Conservation (phyloP, 2,329 filamentous ascomycete genomes). For the Claviceps lovelessii region DNA sequence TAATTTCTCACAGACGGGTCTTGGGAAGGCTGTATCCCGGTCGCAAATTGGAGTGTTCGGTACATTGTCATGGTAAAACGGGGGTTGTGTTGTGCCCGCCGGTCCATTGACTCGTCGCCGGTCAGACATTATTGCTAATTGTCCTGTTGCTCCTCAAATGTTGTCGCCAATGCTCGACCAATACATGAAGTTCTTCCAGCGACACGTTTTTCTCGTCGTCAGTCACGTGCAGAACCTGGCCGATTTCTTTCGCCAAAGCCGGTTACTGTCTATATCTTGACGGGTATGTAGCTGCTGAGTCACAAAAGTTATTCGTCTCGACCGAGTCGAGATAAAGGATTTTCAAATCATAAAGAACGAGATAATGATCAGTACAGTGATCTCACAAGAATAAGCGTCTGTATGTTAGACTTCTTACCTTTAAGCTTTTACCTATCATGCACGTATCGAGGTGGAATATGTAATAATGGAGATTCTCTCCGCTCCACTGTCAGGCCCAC, state of each 20-base stretch:
- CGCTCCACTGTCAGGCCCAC: background rate
- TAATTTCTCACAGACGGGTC: slow-evolving; percentile 35
- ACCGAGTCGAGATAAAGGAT: too few species aligned
- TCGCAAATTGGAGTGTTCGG: slow-evolving; percentile 38
- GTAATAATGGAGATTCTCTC: background rate
- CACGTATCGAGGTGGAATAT: slow-evolving; percentile 2
- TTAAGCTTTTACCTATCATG: background rate
- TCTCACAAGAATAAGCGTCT: too few species aligned
- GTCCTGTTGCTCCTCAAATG: background rate
- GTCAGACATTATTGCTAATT: slow-evolving; percentile 50
- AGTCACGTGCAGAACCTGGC: background rate
- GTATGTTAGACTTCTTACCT: too few species aligned
- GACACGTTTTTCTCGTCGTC: background rate
- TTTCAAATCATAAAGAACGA: too few species aligned
- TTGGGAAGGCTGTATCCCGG: slow-evolving; percentile 45
- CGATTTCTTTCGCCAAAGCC: background rate
- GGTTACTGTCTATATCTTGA: too few species aligned
- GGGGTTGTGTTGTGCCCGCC: slow-evolving; percentile 58
- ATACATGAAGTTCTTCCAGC: background rate
- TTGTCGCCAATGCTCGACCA: background rate
- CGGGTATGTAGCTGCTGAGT: too few species aligned
- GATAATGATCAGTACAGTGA: too few species aligned
- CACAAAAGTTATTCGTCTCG: too few species aligned
- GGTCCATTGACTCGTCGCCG: slow-evolving; percentile 85
- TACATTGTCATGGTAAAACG: slow-evolving; percentile 47